These are phyloP conservation scores for Aspergillus nidulans DNA, from an alignment of 495 filamentous ascomycete genomes.

Conservation along the genomic window DNA sequence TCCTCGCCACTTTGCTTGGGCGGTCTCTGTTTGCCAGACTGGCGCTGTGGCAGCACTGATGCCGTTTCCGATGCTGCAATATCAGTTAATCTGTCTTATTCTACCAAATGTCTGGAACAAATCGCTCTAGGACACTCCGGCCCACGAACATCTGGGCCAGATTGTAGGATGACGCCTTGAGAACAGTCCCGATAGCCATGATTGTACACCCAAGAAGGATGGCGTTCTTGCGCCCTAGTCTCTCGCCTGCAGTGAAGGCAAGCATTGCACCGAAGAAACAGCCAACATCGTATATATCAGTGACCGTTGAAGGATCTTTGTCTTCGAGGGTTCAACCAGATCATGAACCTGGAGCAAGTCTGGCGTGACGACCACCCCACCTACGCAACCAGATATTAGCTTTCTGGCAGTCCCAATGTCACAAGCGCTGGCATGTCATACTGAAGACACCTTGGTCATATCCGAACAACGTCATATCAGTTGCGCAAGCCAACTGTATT, in stretches of 20 bases:
- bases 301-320: conserved; percentile 53
- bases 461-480: conserved; percentile 56
- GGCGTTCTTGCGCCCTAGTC: conserved; percentile 53
- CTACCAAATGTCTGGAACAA: neutral
- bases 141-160: conserved; percentile 61
- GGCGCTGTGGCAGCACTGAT: conserved; percentile 62
- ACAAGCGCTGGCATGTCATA: conserved; percentile 8
- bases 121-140: conserved; percentile 45
- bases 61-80: conserved; percentile 48
- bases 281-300: conserved; percentile 59
- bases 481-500: conserved; percentile 46
- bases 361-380: conserved; percentile 52
- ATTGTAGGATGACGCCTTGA: conserved; percentile 54
- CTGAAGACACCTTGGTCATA: conserved; percentile 58
- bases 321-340: conserved; percentile 44
- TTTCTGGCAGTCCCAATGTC: neutral
- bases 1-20: conserved; percentile 55
- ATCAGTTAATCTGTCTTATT: neutral
- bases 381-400: conserved; percentile 14
- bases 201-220: conserved; percentile 53
- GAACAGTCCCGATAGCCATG: conserved; percentile 56
- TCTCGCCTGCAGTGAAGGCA: conserved; percentile 53
- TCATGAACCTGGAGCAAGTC: conserved; percentile 52
- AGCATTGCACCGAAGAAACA: conserved; percentile 56
- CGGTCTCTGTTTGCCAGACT: conserved; percentile 63